Conservation (phyloP, 2,329 filamentous ascomycete genomes). For the Bipolaris victoriae region DNA sequence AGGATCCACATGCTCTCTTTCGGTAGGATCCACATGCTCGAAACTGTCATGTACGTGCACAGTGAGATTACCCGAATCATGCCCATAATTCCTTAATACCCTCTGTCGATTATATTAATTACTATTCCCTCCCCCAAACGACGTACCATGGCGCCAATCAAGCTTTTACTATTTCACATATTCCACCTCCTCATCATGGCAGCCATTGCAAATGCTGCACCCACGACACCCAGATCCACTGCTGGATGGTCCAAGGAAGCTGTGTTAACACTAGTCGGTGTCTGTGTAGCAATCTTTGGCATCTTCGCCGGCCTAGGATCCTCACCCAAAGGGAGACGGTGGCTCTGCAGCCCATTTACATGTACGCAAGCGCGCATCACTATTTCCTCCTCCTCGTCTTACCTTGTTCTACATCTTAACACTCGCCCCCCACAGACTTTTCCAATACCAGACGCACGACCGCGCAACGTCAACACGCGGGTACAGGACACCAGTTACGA, state of each 20-base stretch:
- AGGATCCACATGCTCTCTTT: too few species aligned
- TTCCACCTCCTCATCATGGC: background rate
- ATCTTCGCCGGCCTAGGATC: background rate
- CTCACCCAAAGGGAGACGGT: background rate
- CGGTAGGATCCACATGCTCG: too few species aligned
- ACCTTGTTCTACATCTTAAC: background rate
- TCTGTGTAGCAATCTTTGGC: background rate
- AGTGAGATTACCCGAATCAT: too few species aligned
- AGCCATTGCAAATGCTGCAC: background rate
- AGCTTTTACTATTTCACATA: too few species aligned
- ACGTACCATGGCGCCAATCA: too few species aligned
- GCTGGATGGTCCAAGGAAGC: slow-evolving; percentile 5
- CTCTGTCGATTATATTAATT: too few species aligned
- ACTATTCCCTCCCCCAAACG: too few species aligned
- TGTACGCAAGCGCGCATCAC: background rate
- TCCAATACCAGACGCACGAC: background rate
- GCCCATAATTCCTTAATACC: too few species aligned
- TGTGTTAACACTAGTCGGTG: background rate
- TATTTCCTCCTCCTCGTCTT: background rate
- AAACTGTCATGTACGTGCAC: too few species aligned
- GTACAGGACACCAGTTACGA: background rate
- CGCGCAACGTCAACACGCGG: background rate
- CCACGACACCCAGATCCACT: too few species aligned
- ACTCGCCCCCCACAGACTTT: background rate
- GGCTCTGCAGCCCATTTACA: background rate